These are phyloP conservation scores for Solanum pimpinellifolium DNA, from an alignment of 257 asterid genomes.

Conservation along the genomic window DNA sequence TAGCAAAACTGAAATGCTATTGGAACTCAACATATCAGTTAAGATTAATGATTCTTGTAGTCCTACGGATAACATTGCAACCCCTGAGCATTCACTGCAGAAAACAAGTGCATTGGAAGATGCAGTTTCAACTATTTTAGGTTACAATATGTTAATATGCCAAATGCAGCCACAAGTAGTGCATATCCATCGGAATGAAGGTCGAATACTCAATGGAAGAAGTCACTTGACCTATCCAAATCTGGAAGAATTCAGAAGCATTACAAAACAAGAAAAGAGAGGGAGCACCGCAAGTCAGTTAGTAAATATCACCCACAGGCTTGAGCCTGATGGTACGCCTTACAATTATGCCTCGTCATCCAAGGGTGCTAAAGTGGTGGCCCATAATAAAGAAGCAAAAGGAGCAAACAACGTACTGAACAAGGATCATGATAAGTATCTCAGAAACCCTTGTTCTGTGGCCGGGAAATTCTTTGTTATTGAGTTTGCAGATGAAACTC, in stretches of 20 bases:
- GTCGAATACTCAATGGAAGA: conserved; percentile 26
- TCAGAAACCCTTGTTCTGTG: conserved; percentile 80
- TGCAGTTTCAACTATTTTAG: conserved; percentile 30
- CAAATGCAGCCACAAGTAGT: conserved; percentile 16
- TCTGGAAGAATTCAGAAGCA: conserved; percentile 67
- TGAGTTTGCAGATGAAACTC: conserved; percentile 81
- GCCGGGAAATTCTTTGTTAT: conserved; percentile 58
- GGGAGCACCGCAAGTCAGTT: conserved; percentile 33
- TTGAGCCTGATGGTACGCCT: conserved; percentile 81
- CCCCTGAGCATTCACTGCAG: conserved; percentile 15
- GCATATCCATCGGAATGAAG: conserved; percentile 7
- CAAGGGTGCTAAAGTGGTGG: conserved; percentile 91
- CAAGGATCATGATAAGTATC: conserved; percentile 83
- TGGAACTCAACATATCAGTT: conserved; percentile 19
- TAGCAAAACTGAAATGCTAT: conserved; percentile 1
- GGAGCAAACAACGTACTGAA: conserved; percentile 80
- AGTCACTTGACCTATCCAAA: conserved; percentile 46
- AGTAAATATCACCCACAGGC: conserved; percentile 66
- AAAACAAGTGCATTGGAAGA: conserved; percentile 40
- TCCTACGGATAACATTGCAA: conserved; percentile 1
- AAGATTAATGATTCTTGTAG: conserved; percentile 13
- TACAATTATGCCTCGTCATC: conserved; percentile 84
- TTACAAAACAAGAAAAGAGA: conserved; percentile 38
- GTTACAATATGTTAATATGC: conserved; percentile 33
- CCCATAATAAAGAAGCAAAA: conserved; percentile 77